Base-by-base conservation (phyloP, 2,329 filamentous ascomycete genomes). In the Hymenoscyphus infarciens region DNA sequence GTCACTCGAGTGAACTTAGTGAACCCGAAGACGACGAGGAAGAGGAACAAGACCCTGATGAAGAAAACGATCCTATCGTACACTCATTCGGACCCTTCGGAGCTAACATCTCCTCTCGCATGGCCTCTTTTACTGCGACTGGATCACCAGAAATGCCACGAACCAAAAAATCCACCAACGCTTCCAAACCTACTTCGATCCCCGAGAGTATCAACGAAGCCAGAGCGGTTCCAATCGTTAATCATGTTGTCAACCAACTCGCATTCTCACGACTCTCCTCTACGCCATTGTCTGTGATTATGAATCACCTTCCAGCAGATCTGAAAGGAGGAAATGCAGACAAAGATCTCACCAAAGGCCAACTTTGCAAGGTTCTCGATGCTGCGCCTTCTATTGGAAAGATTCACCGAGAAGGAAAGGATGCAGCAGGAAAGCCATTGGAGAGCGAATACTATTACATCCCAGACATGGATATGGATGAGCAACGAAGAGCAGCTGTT, bases 401-500 rank as follows among this genome's bases (percentile, higher is more conserved):
- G 75, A 97, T 99, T 70, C 82, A 84, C 59, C 88, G 95, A 45
- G 88, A 94, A 75, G 95, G 95, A 73, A 99, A 98, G 76, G 95
- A 99, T 74, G 95, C 95, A 5, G 94, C 95, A 0, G 95, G 95
- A 69, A 95, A 97, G 79, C 80, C 88, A 6, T 83, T 99, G 0
- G 94, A 99, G 81, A 96, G 91, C 80, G 93, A 99, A 76, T 98
- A 96, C 75, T 98, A 98, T 77, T 99, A 99, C 73, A 82, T 97
- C 7, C 90, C 93, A 0, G 94, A 98, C 75, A 83, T 87, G 72
- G 95, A 99, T 74, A 80, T 83, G 2, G 92, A 98, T 73, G 83
- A 87, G 66, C 85, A 89, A 73, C 85, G 94, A 64, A 86, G 90
- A 59, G 84, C 91, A 60, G 90, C 92, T 25, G 92, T 97, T 15